These are phyloP conservation scores for Lactifluus echinatus DNA, from an alignment of 768 basidiomycete species.

Conservation along the genomic window DNA sequence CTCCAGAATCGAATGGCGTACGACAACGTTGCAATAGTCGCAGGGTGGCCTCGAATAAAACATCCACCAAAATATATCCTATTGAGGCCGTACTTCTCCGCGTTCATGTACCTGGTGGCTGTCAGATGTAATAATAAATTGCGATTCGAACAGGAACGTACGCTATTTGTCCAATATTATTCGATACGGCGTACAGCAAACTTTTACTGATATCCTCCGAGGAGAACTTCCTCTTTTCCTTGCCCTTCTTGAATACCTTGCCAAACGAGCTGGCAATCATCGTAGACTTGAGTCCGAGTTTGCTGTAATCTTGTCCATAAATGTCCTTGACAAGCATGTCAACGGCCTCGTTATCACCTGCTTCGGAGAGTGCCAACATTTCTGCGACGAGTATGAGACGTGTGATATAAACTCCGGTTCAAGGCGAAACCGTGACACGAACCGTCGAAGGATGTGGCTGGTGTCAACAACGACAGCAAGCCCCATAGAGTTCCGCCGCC, in stretches of 20 bases:
- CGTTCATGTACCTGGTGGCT: constrained; percentile 91
- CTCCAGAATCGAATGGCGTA: constrained; percentile 99
- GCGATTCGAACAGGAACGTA: constrained; percentile 43
- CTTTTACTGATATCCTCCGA: constrained; percentile 93
- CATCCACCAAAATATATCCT: constrained; percentile 99
- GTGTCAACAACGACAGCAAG: constrained; percentile 86
- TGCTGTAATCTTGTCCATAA: constrained; percentile 95
- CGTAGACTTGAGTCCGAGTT: constrained; percentile 92
- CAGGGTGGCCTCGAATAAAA: constrained; percentile 96
- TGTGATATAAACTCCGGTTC: not conserved
- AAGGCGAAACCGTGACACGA: constrained; percentile 28
- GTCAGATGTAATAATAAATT: constrained; percentile 10
- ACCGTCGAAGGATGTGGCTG: constrained; percentile 95
- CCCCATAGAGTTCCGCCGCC: constrained; percentile 99
- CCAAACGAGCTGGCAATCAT: constrained; percentile 98
- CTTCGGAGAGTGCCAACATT: constrained; percentile 90
- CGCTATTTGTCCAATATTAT: constrained; percentile 99
- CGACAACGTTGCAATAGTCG: constrained; percentile 93
- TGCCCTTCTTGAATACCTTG: constrained; percentile 91
- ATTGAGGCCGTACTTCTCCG: constrained; percentile 94
- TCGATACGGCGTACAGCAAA: constrained; percentile 91
- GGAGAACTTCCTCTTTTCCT: constrained; percentile 67
- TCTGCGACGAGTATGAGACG: constrained; percentile 41
- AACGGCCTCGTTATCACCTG: constrained; percentile 86
- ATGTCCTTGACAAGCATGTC: constrained; percentile 99